phyloP scores from a whole-genome alignment of 495 filamentous ascomycete genomes.

The Tuber indicum region DNA sequence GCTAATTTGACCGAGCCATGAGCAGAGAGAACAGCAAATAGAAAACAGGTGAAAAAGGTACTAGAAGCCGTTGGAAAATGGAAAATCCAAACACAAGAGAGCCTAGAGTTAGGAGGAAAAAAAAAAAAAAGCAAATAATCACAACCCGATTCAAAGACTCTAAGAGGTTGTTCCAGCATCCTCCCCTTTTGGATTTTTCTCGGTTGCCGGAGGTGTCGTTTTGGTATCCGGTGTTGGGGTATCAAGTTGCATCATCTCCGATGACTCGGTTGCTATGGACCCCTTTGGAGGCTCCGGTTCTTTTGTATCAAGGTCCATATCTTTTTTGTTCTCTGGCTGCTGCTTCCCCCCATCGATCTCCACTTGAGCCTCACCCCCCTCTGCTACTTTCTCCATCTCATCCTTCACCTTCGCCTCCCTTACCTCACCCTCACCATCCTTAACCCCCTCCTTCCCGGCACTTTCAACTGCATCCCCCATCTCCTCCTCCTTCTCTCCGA shows the following conservation, averaged over 20 bases:
- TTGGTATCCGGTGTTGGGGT: not conserved
- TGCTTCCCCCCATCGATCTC: not conserved
- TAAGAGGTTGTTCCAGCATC: not conserved
- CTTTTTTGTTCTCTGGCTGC: conserved; percentile 19
- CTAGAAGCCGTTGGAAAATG: not conserved
- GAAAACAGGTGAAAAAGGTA: not conserved
- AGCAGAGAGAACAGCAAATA: not conserved
- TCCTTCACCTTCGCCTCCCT: conserved; percentile 17
- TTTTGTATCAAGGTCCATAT: conserved; percentile 15
- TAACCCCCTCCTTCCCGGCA: conserved; percentile 42
- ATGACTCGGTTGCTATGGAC: not conserved
- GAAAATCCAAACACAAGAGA: not conserved
- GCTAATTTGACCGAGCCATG: conserved; percentile 1
- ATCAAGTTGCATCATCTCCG: conserved; percentile 1
- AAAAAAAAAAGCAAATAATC: not conserved
- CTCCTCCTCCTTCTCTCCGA: conserved; percentile 47
- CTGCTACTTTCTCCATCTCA: not conserved
- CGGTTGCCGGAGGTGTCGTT: not conserved
- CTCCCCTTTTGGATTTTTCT: not conserved
- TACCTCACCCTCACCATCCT: conserved; percentile 28
- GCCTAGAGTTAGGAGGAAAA: not conserved
- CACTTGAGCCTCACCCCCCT: not conserved
- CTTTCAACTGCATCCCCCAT: conserved; percentile 45
- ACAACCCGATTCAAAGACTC: not conserved
- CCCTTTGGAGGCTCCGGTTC: not conserved